Percentiles rank a stretch among this genome's conserved stretches.
Conservation (phyloP, 2,329 filamentous ascomycete genomes). For the Colletotrichum sp. region DNA sequence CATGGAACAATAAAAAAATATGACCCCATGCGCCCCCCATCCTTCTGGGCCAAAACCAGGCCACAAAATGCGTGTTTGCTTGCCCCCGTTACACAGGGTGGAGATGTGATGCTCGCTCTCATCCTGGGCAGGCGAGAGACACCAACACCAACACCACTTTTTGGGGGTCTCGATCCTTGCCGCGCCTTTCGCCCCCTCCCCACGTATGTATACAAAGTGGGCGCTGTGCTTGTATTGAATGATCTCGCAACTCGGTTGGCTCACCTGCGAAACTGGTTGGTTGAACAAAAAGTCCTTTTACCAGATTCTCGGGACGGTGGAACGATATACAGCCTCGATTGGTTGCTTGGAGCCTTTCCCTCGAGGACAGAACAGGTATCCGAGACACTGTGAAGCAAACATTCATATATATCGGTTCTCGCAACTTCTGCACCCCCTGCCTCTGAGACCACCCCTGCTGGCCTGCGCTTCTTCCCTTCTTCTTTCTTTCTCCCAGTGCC, state of each 20-base stretch:
- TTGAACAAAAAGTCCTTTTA: not conserved
- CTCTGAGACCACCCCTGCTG: not conserved
- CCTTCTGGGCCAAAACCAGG: not conserved
- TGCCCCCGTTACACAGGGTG: not conserved
- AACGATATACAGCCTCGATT: constrained; percentile 6
- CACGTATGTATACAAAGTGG: not conserved
- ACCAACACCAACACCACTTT: not conserved
- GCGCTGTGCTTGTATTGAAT: not conserved
- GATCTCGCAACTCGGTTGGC: not conserved
- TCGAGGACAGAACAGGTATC: constrained; percentile 1
- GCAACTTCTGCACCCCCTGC: not conserved
- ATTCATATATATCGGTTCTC: constrained; percentile 8
- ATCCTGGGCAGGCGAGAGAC: not conserved
- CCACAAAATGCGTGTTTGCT: not conserved
- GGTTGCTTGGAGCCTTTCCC: not conserved
- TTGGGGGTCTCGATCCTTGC: not conserved
- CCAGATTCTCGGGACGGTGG: not conserved
- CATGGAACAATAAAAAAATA: not conserved
- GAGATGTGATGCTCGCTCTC: not conserved
- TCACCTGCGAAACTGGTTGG: not conserved
- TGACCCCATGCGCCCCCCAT: not conserved
- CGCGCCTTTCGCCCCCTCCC: not conserved
- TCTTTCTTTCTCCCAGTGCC: not conserved
- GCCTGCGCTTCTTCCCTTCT: not conserved
- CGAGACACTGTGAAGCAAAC: constrained; percentile 13